These are phyloP conservation scores for Paspalum notatum DNA, from an alignment of 176 grass and related monocot species.

Conservation along the genomic window DNA sequence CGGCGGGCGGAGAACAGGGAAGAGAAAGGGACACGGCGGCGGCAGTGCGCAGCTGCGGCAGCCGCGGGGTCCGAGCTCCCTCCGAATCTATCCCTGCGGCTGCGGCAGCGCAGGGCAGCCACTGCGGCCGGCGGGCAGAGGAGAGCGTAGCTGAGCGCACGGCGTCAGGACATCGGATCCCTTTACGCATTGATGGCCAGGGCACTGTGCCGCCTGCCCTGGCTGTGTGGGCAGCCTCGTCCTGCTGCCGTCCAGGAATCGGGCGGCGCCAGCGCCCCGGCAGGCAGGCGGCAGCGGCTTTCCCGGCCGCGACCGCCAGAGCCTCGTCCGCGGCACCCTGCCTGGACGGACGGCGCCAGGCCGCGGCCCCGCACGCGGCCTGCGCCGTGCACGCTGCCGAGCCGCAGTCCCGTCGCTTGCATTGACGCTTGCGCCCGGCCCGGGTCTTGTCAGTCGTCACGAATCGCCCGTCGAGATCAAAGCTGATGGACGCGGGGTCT, in stretches of 20 bases:
- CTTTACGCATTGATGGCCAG: conserved; percentile 43
- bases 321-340: conserved; percentile 16
- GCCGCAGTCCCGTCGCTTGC: not conserved
- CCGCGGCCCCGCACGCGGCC: too few species aligned
- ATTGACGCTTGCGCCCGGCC: too few species aligned
- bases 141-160: conserved; percentile 32
- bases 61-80: too few species aligned
- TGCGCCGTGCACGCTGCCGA: conserved; percentile 1
- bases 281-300: conserved; percentile 28
- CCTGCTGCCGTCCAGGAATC: conserved; percentile 2
- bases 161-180: conserved; percentile 49
- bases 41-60: too few species aligned
- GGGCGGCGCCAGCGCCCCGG: not conserved
- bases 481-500: too few species aligned
- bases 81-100: too few species aligned
- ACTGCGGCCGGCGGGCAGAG: not conserved
- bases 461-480: too few species aligned
- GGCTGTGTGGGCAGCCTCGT: not conserved
- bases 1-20: too few species aligned
- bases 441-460: too few species aligned
- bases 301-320: conserved; percentile 7
- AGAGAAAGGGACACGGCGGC: too few species aligned
- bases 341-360: not conserved
- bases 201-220: not conserved
- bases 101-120: too few species aligned